These are phyloP conservation scores for Fusarium sp. DNA, from an alignment of 2,329 filamentous ascomycete species.

Conservation along the genomic window DNA sequence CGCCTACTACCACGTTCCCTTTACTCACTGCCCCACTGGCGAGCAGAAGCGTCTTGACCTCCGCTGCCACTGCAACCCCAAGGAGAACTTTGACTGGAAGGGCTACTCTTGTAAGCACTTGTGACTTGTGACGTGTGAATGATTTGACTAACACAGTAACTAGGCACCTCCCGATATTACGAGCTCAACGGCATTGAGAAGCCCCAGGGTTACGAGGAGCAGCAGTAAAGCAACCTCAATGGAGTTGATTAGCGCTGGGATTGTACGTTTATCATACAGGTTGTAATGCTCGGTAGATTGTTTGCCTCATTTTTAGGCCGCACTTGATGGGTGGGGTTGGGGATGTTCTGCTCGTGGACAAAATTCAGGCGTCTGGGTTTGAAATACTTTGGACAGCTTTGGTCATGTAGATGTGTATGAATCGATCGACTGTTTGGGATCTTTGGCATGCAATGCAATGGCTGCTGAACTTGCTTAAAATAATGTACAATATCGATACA, in stretches of 20 bases:
- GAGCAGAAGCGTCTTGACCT: slow-evolving; percentile 86
- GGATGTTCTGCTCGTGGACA: slow-evolving; percentile 37
- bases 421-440: slow-evolving; percentile 41
- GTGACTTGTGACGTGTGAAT: not conserved
- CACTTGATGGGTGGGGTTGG: slow-evolving; percentile 37
- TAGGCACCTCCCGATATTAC: slow-evolving; percentile 81
- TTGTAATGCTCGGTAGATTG: slow-evolving; percentile 40
- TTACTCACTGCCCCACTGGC: slow-evolving; percentile 95
- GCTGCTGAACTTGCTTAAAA: slow-evolving; percentile 24
- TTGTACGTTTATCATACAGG: slow-evolving; percentile 41
- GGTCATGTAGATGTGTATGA: slow-evolving; percentile 46
- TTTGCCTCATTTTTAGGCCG: slow-evolving; percentile 36
- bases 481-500: slow-evolving; percentile 47
- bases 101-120: slow-evolving; percentile 87
- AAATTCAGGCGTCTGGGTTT: slow-evolving; percentile 46
- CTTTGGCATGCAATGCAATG: slow-evolving; percentile 20
- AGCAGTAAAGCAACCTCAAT: slow-evolving; percentile 59
- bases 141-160: slow-evolving; percentile 16
- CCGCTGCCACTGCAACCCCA: slow-evolving; percentile 94
- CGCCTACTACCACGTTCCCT: slow-evolving; percentile 96
- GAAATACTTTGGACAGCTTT: slow-evolving; percentile 46
- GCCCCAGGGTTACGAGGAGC: slow-evolving; percentile 85
- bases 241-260: slow-evolving; percentile 6
- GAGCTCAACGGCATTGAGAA: slow-evolving; percentile 85
- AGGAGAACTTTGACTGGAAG: slow-evolving; percentile 99